Conservation (phyloP, 164 flowering plant genomes). For the Macadamia tetraphylla region DNA sequence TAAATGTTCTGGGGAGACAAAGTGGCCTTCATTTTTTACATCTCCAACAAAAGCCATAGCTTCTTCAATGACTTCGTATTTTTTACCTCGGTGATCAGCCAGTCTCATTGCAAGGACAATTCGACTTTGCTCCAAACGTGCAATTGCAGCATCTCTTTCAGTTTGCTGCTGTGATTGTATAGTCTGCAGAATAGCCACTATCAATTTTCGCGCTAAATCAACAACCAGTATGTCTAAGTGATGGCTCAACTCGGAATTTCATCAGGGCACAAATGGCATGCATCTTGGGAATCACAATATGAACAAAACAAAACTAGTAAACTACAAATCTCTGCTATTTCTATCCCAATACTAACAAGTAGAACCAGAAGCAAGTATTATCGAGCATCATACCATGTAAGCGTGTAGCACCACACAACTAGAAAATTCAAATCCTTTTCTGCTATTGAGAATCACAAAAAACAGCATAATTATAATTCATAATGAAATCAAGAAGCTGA, state of each 20-base stretch:
- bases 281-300: no score
- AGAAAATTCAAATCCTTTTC: no score
- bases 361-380: no score
- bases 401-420: no score
- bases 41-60: conserved; percentile 82
- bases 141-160: conserved; percentile 91
- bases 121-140: conserved; percentile 86
- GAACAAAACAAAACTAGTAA: no score
- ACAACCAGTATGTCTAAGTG: background rate
- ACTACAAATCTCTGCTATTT: background rate
- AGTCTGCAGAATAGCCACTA: conserved; percentile 40
- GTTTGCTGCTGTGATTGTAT: conserved; percentile 75
- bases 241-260: background rate
- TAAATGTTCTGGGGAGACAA: conserved; percentile 52
- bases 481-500: no score
- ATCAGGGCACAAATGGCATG: background rate
- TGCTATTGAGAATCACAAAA: no score
- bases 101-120: conserved; percentile 81
- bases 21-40: conserved; percentile 42
- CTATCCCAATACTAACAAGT: no score
- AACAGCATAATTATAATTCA: no score
- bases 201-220: background rate
- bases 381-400: no score
- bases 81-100: conserved; percentile 86
- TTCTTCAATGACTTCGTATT: conserved; percentile 84